These are phyloP conservation scores for Kwoniella sp. DNA, from an alignment of 768 basidiomycete species.

Conservation along the genomic window DNA sequence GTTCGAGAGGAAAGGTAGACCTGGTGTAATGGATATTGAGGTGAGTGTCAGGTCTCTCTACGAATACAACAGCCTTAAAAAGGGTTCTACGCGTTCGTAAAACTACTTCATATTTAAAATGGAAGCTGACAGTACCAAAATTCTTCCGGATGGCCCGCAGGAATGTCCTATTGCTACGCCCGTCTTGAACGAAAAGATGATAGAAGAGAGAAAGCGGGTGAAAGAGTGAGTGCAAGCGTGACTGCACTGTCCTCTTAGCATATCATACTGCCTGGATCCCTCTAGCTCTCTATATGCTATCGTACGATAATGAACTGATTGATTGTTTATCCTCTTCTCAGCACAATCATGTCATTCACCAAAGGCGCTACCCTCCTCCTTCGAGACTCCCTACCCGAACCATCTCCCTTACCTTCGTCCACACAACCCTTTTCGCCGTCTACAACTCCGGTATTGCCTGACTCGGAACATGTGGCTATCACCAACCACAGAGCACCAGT, in stretches of 20 bases:
- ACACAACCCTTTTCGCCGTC: slow-evolving; percentile 22
- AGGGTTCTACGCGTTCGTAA: too few relatives aligned
- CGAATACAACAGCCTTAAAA: too few relatives aligned
- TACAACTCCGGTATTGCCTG: slow-evolving; percentile 3
- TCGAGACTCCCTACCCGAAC: slow-evolving; percentile 69
- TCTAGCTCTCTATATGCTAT: too few relatives aligned
- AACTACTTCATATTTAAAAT: background rate
- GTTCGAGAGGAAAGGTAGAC: slow-evolving; percentile 77
- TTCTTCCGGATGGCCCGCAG: slow-evolving; percentile 56
- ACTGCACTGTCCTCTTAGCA: too few relatives aligned
- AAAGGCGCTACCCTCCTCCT: slow-evolving; percentile 86
- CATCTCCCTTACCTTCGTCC: slow-evolving; percentile 28
- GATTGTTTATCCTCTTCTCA: slow-evolving; percentile 51
- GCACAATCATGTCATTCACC: slow-evolving; percentile 77
- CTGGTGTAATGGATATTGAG: slow-evolving; percentile 86
- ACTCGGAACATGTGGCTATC: slow-evolving; percentile 69
- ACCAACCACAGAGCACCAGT: slow-evolving; percentile 78
- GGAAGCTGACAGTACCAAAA: slow-evolving; percentile 8
- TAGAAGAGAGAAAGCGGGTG: slow-evolving; percentile 66
- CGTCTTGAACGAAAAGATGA: slow-evolving; percentile 70
- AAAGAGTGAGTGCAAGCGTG: slow-evolving; percentile 56
- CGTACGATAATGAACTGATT: too few relatives aligned
- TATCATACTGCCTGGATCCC: too few relatives aligned
- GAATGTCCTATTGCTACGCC: slow-evolving; percentile 90
- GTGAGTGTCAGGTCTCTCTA: slow-evolving; percentile 57